These are phyloP conservation scores for Lyophyllum semitale DNA, from an alignment of 768 basidiomycete genomes.

Conservation along the genomic window DNA sequence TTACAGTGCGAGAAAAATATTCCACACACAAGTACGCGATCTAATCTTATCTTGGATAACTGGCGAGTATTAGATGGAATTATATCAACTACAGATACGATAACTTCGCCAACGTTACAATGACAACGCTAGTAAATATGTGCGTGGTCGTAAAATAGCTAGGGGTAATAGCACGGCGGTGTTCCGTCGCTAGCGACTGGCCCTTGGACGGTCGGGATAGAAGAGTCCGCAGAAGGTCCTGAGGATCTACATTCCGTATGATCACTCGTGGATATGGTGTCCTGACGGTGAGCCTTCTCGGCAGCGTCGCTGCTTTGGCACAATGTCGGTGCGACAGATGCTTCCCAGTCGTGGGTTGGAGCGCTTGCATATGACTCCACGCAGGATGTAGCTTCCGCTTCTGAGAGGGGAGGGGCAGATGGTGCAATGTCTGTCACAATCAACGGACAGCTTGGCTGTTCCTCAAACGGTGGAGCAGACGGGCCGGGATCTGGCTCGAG, in stretches of 20 bases:
- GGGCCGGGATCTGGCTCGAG: constrained; percentile 38
- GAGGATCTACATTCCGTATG: neutral
- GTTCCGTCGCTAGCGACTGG: constrained; percentile 23
- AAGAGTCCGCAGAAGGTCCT: neutral
- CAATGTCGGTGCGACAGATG: neutral
- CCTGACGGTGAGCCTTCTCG: constrained; percentile 1
- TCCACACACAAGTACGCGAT: constrained; percentile 1
- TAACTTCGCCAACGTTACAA: neutral
- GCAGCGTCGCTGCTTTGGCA: neutral
- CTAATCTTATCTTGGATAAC: constrained; percentile 12
- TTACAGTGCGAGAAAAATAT: constrained; percentile 5
- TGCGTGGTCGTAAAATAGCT: constrained; percentile 6
- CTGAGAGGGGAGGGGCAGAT: constrained; percentile 41
- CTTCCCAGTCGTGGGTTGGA: constrained; percentile 10
- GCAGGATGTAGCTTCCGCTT: constrained; percentile 11
- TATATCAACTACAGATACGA: neutral
- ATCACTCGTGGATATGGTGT: constrained; percentile 6
- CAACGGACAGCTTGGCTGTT: constrained; percentile 34
- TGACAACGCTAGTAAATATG: constrained; percentile 11
- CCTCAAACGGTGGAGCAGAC: constrained; percentile 51
- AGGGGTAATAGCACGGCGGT: constrained; percentile 19
- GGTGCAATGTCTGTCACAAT: constrained; percentile 35
- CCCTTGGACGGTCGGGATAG: constrained; percentile 14
- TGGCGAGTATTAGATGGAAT: neutral
- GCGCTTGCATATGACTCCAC: constrained; percentile 11